phyloP scores from a whole-genome alignment of 805 yeast species.

The Schizosaccharomyces octosporus region DNA sequence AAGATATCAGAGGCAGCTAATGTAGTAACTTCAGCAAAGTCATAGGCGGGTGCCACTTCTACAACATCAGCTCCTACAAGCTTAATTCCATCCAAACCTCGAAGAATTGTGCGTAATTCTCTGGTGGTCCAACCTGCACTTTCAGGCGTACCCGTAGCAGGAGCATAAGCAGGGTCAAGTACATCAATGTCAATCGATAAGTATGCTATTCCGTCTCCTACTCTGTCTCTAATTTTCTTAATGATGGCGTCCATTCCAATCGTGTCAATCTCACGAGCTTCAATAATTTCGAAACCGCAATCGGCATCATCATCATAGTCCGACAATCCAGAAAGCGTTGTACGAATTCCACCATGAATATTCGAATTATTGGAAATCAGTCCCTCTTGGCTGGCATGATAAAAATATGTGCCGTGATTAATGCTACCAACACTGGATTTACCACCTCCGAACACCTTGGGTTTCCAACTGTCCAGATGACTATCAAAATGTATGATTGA shows the following conservation, averaged over 20 bases:
- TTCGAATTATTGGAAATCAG: constrained; percentile 29
- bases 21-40: constrained; percentile 37
- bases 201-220: constrained; percentile 48
- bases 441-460: constrained; percentile 24
- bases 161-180: constrained; percentile 47
- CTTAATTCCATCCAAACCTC: constrained; percentile 34
- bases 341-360: constrained; percentile 55
- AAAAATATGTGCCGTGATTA: constrained; percentile 63
- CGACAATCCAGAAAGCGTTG: constrained; percentile 27
- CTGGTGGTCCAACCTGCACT: constrained; percentile 50
- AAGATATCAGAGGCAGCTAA: constrained; percentile 43
- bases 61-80: constrained; percentile 56
- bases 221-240: constrained; percentile 24
- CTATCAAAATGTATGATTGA: constrained; percentile 53
- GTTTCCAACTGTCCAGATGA: constrained; percentile 51
- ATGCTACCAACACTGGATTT: constrained; percentile 41
- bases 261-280: constrained; percentile 51
- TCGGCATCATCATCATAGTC: constrained; percentile 43
- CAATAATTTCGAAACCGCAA: constrained; percentile 45
- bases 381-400: constrained; percentile 56
- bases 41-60: constrained; percentile 45
- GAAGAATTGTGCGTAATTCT: constrained; percentile 34
- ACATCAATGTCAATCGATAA: constrained; percentile 58
- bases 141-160: constrained; percentile 61
- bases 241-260: constrained; percentile 39